Base-by-base conservation (phyloP, 2,329 filamentous ascomycete genomes). In the Aspergillus phoenicis region DNA sequence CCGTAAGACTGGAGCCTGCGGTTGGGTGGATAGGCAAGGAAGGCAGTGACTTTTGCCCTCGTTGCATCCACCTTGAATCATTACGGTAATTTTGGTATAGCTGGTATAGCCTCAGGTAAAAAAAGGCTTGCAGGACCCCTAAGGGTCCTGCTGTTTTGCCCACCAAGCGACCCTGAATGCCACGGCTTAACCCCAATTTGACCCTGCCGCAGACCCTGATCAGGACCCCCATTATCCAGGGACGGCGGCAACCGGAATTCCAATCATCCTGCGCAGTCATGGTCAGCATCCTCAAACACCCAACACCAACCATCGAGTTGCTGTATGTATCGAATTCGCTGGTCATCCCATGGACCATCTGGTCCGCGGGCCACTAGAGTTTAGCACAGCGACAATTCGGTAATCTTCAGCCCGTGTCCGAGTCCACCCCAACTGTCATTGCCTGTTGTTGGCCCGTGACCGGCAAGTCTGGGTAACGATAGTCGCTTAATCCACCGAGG, bases 341-440 rank as follows among this genome's bases (percentile, higher is more conserved):
- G 24, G 22, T 30, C 24, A n/a, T 17, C 45, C 33, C 45, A 49
- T 49, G 24, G 15, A 17, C 45, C 45, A 28, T 33, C 47, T 30
- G 26, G 26, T 10, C 47, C 36, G 30, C 53, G 24, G 53, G 26
- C 26, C 53, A 36, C 30, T 47, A 33, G 26, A 56, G 30, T 45
- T 56, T 30, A 56, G 43, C 13, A 51, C 47, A 28, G 47, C 47
- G 47, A 51, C 43, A 43, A 45, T 15, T 28, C 38, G 41, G 53
- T 56, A 43, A 45, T 45, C 53, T 45, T 51, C 58, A 59, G 61
- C 52, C 58, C 33, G 57, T 59, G 36, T 52, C 54, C 58, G 38
- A 59, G 59, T 24, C 57, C 48, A 49, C 57, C 26, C 13, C 28
- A 57, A 61, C 45, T 59, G 59, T 54, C 56, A 52, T 56, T 52